phyloP scores from a whole-genome alignment of 2,329 filamentous ascomycete genomes.

The Ceratocystis cacaofunesta region DNA sequence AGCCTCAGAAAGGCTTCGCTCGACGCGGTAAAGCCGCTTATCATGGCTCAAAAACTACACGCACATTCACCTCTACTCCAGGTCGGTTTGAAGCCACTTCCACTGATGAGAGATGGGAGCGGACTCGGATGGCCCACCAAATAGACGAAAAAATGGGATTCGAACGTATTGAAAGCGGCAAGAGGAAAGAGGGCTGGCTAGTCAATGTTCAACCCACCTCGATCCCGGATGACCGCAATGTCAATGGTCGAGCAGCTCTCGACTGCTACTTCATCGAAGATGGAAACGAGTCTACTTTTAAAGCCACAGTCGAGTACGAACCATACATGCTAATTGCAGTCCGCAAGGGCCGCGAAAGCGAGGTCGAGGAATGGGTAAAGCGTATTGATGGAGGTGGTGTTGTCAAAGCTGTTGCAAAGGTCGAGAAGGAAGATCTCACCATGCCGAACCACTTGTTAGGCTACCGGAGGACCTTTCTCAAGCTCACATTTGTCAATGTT shows the following conservation, averaged over 20 bases:
- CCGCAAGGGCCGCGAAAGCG: conserved; percentile 72
- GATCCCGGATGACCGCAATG: conserved; percentile 69
- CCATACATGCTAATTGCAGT: conserved; percentile 91
- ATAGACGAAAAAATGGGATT: conserved; percentile 97
- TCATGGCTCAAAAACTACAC: conserved; percentile 52
- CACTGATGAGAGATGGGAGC: conserved; percentile 83
- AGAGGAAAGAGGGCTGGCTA: conserved; percentile 73
- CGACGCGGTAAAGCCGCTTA: conserved; percentile 54
- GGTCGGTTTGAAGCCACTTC: conserved; percentile 73
- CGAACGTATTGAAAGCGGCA: conserved; percentile 75
- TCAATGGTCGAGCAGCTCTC: conserved; percentile 73
- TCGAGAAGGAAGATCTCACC: conserved; percentile 84
- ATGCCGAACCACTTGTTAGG: conserved; percentile 95
- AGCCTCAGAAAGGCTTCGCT: conserved; percentile 51
- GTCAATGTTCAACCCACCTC: conserved; percentile 87
- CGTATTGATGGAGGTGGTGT: conserved; percentile 62
- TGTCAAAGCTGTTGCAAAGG: conserved; percentile 58
- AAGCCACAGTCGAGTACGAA: conserved; percentile 89
- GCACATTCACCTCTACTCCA: conserved; percentile 60
- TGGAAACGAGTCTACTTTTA: conserved; percentile 59
- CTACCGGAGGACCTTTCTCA: conserved; percentile 74
- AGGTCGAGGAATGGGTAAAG: conserved; percentile 93
- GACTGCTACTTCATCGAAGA: conserved; percentile 97
- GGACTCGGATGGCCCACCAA: conserved; percentile 62
- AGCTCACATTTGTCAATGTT: conserved; percentile 78